Conservation (phyloP, 2,329 filamentous ascomycete species). For the Penicillium sp. region DNA sequence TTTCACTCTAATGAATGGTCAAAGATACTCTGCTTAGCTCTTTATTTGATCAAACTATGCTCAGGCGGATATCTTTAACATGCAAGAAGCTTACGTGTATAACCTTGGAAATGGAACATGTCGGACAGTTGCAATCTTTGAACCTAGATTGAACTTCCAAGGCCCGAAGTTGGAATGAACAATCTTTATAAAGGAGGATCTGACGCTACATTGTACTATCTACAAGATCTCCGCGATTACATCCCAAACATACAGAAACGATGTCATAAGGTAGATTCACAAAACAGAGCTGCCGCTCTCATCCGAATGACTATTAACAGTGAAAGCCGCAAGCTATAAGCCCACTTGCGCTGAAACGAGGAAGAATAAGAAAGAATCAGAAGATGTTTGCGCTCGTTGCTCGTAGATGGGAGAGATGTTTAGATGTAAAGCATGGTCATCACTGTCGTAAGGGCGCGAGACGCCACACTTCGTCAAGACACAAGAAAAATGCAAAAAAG, state of each 20-base stretch:
- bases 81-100: neutral
- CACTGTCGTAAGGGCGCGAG: constrained; percentile 11
- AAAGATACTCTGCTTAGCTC: neutral
- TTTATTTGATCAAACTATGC: too few species aligned
- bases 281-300: constrained; percentile 7
- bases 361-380: neutral
- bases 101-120: too few species aligned
- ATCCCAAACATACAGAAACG: neutral
- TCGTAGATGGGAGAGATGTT: constrained; percentile 4
- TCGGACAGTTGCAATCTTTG: too few species aligned
- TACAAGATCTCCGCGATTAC: neutral
- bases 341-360: neutral
- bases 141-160: too few species aligned
- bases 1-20: neutral
- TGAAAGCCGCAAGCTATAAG: neutral
- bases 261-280: neutral
- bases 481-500: constrained; percentile 7
- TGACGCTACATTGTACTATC: constrained; percentile 8
- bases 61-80: neutral
- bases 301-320: constrained; percentile 4
- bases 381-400: constrained; percentile 7
- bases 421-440: constrained; percentile 4
- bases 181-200: neutral
- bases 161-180: neutral
- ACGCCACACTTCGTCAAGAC: constrained; percentile 1